Conservation (phyloP, 2,329 filamentous ascomycete species). For the Neonectria magnoliae region DNA sequence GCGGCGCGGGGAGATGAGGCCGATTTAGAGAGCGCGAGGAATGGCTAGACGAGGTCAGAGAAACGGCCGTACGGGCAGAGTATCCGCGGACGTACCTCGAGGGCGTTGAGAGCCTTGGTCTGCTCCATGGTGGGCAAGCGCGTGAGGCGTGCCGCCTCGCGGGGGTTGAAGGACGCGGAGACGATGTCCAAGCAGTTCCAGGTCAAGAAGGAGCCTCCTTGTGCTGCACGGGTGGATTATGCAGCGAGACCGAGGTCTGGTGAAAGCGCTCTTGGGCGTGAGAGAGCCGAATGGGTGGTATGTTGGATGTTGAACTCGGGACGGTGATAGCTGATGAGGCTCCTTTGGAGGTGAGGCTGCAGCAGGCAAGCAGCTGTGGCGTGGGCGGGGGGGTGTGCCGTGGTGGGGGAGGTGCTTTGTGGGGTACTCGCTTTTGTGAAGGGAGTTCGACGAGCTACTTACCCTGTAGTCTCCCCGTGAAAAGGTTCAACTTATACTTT, state of each 20-base stretch:
- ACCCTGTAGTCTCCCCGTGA: slow-evolving; percentile 5
- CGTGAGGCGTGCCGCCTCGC: slow-evolving; percentile 40
- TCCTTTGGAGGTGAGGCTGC: slow-evolving; percentile 38
- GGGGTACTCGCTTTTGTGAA: slow-evolving; percentile 2
- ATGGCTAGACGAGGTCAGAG: slow-evolving; percentile 69
- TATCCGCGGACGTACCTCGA: slow-evolving; percentile 61
- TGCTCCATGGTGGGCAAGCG: slow-evolving; percentile 72
- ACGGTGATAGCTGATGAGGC: slow-evolving; percentile 27
- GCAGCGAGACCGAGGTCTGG: not conserved
- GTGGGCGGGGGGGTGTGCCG: slow-evolving; percentile 30
- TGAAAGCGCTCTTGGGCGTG: not conserved
- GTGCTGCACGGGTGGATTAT: not conserved
- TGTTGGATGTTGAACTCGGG: not conserved
- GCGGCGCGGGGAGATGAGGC: slow-evolving; percentile 85
- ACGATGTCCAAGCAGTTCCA: slow-evolving; percentile 8
- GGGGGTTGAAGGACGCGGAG: slow-evolving; percentile 14
- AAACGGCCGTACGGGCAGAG: too few species aligned
- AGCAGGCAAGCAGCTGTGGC: slow-evolving; percentile 38
- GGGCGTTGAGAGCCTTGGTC: slow-evolving; percentile 70
- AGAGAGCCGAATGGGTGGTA: not conserved
- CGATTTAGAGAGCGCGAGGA: slow-evolving; percentile 86
- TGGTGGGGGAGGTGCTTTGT: slow-evolving; percentile 5
- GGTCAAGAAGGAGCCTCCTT: slow-evolving; percentile 6
- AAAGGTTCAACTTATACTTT: not conserved
- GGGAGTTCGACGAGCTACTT: not conserved